Percentiles rank a stretch among this genome's conserved stretches.
phyloP scores from a whole-genome alignment of 75 land plant genomes.

The Adiantum capillusveneris region DNA sequence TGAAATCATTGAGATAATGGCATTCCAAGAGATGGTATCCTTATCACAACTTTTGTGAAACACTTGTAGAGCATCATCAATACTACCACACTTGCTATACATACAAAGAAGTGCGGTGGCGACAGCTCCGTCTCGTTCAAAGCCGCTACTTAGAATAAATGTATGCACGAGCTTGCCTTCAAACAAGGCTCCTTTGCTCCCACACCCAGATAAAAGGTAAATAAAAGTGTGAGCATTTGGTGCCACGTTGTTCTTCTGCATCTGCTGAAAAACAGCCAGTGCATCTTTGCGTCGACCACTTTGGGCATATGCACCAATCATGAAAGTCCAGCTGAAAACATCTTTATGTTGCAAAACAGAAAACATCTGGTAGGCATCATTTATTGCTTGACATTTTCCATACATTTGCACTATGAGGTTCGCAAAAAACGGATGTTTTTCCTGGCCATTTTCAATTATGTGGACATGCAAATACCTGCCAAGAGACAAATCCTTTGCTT shows the following conservation, averaged over 20 bases:
- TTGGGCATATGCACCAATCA: slow-evolving; percentile 12
- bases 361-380: slow-evolving; percentile 9
- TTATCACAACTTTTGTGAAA: background rate
- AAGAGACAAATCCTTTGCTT: background rate
- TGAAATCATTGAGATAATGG: background rate
- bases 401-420: slow-evolving; percentile 22
- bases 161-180: slow-evolving; percentile 14
- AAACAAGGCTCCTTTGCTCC: background rate
- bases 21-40: slow-evolving; percentile 12
- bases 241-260: slow-evolving; percentile 2
- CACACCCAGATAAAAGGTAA: background rate
- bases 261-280: background rate
- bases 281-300: background rate
- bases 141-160: slow-evolving; percentile 7
- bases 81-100: slow-evolving; percentile 17
- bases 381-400: slow-evolving; percentile 12
- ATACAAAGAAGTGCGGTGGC: slow-evolving; percentile 12
- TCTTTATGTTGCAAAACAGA: background rate
- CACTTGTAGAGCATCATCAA: slow-evolving; percentile 8
- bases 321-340: slow-evolving; percentile 12
- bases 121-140: slow-evolving; percentile 1
- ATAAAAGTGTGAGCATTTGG: background rate
- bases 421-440: slow-evolving; percentile 1
- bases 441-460: background rate
- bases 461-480: slow-evolving; percentile 14